Base-by-base conservation (phyloP, 75 land plant genomes). In the Cunninghamia lanceolata region DNA sequence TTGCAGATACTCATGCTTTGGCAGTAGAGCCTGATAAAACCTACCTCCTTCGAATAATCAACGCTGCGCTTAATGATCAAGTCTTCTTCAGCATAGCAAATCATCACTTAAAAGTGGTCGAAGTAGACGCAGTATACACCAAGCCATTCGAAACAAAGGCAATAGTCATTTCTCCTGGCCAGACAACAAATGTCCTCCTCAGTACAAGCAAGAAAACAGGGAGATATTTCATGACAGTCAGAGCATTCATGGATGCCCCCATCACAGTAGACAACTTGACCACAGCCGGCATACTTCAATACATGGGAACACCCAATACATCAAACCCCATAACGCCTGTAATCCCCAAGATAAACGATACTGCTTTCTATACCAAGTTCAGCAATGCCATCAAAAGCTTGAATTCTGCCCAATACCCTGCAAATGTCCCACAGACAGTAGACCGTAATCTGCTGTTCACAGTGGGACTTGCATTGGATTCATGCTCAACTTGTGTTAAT, bases 261-360 rank as follows among this genome's bases (percentile, higher is more conserved):
- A 89, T 87, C 36, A 84, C 94, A 6, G 89, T 91, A 83, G 89
- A 92, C 73, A 88, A 90, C 84, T 53, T 84, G 43, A 92, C 94
- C 30, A 45, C 91, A 53, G 85, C 89, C 35, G 91, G 90, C 16
- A 47, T 89, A 63, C 53, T 93, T 52, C 83, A 87, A 42, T 93
- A 93, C 88, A 36, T 28, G 17, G 85, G 87, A 8, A 40, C 32
- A 40, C 46, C 28, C 47, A 38, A 59, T 17, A 16, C 86, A 35
- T 35, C 39, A 54, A 39, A 43, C 59, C 11, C 46, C 4, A 16
- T 81, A 50, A 84, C 15, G 84, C 87, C 91, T 7, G 53, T 4
- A 2, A 91, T 93, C 38, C 95, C 95, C 13, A 82, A 89, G 25
- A 78, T 86, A 54, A 91, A 90, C 78, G 90, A 93, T 86, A 90